Percentiles rank a stretch among this genome's conserved stretches.
These are phyloP conservation scores for Pelargonium myrrhifolium DNA, from an alignment of 441 rosid species.

Conservation along the genomic window DNA sequence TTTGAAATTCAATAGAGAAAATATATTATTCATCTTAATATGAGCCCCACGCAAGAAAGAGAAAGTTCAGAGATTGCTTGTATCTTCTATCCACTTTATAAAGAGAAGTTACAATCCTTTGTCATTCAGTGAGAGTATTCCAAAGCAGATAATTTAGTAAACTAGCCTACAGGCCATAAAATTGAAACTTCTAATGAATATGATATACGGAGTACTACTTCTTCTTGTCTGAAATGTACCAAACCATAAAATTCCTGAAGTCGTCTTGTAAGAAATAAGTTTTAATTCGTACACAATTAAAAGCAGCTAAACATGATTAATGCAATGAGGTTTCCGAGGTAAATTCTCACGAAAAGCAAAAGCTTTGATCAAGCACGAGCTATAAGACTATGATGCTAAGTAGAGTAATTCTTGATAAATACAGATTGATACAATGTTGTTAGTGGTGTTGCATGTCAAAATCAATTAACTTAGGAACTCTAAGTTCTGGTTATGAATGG, in stretches of 20 bases:
- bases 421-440: neutral
- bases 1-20: too few relatives aligned
- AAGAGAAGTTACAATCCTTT: too few relatives aligned
- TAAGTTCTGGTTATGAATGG: constrained; percentile 10
- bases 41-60: too few relatives aligned
- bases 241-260: neutral
- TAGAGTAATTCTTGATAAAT: neutral
- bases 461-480: constrained; percentile 10
- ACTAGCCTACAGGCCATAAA: neutral
- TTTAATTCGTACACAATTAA: neutral
- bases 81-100: too few relatives aligned
- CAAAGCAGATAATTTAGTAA: neutral
- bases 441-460: neutral
- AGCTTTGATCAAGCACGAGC: neutral
- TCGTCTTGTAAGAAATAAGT: neutral
- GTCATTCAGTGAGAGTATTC: neutral
- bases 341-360: neutral
- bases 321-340: neutral
- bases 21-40: too few relatives aligned
- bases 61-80: too few relatives aligned
- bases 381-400: neutral
- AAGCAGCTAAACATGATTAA: neutral
- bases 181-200: neutral
- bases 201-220: neutral
- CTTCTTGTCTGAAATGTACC: neutral